Conservation (phyloP, 2,329 filamentous ascomycete species). For the Monilinia laxa region DNA sequence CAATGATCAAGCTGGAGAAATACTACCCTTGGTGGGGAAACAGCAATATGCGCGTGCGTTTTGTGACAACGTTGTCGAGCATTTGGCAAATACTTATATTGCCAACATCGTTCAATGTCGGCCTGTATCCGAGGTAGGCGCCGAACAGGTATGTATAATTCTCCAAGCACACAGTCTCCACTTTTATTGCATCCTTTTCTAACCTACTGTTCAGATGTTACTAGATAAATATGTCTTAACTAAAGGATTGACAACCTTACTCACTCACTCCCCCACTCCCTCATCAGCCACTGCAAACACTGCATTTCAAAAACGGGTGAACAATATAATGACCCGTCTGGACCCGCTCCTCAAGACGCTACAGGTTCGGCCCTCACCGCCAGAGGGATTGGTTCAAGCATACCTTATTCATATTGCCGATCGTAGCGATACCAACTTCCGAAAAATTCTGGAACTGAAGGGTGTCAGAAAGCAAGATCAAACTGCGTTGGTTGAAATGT, state of each 20-base stretch:
- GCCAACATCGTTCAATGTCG: conserved; percentile 82
- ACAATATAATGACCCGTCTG: conserved; percentile 78
- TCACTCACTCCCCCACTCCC: conserved; percentile 52
- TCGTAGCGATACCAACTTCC: conserved; percentile 90
- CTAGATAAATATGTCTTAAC: conserved; percentile 91
- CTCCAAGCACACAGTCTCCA: not conserved
- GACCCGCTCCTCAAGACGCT: conserved; percentile 94
- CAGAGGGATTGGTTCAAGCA: conserved; percentile 92
- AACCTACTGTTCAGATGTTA: conserved; percentile 67
- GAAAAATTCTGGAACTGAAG: conserved; percentile 93
- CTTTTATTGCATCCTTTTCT: not conserved
- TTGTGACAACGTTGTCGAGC: conserved; percentile 92
- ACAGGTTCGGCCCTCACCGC: conserved; percentile 86
- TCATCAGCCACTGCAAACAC: conserved; percentile 38
- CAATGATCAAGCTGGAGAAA: conserved; percentile 69
- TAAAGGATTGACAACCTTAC: conserved; percentile 71
- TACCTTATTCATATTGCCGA: conserved; percentile 97
- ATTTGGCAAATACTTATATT: conserved; percentile 76
- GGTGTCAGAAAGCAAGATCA: conserved; percentile 86
- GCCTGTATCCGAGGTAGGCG: conserved; percentile 89
- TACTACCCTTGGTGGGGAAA: conserved; percentile 77
- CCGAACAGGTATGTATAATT: conserved; percentile 69
- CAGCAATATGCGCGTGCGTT: conserved; percentile 93
- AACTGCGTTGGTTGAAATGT: conserved; percentile 79
- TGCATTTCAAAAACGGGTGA: conserved; percentile 82